phyloP scores from a whole-genome alignment of 2,329 filamentous ascomycete genomes.

The Neobulgaria alba region DNA sequence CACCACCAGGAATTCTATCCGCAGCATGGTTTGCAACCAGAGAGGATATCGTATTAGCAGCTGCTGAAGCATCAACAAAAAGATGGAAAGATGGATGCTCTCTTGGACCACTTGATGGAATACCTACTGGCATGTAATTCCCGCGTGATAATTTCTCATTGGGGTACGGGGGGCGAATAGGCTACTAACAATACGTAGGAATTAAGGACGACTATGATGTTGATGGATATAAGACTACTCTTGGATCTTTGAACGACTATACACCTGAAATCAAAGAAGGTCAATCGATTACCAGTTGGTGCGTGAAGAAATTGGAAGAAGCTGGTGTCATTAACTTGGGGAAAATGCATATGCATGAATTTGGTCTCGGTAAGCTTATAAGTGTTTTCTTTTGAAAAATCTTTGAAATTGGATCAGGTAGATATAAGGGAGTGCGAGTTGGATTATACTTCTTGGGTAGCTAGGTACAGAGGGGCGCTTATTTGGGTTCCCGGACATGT shows the following conservation, averaged over 20 bases:
- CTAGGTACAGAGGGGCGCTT: too few species aligned
- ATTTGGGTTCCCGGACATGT: too few species aligned
- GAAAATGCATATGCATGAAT: constrained; percentile 81
- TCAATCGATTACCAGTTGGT: constrained; percentile 13
- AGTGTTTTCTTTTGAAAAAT: background rate
- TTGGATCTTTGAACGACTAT: constrained; percentile 16
- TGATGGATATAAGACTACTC: constrained; percentile 15
- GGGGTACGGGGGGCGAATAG: background rate
- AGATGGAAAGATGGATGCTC: constrained; percentile 59
- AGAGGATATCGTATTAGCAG: constrained; percentile 51
- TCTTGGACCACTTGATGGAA: constrained; percentile 64
- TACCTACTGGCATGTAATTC: constrained; percentile 58
- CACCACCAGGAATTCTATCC: constrained; percentile 52
- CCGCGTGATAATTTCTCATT: background rate
- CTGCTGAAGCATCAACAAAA: constrained; percentile 63
- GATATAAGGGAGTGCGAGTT: too few species aligned
- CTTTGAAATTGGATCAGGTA: background rate
- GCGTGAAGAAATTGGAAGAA: constrained; percentile 38
- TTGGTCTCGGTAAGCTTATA: constrained; percentile 35
- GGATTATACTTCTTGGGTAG: too few species aligned
- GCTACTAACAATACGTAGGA: background rate
- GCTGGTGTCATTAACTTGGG: constrained; percentile 66
- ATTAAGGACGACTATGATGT: constrained; percentile 57
- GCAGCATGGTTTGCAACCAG: constrained; percentile 62
- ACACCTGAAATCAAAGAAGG: constrained; percentile 5